A percentile compares a stretch with the other conserved stretches of the same genome.
Conservation (phyloP, 108 stramenopile species). For the Nitzschia palea region DNA sequence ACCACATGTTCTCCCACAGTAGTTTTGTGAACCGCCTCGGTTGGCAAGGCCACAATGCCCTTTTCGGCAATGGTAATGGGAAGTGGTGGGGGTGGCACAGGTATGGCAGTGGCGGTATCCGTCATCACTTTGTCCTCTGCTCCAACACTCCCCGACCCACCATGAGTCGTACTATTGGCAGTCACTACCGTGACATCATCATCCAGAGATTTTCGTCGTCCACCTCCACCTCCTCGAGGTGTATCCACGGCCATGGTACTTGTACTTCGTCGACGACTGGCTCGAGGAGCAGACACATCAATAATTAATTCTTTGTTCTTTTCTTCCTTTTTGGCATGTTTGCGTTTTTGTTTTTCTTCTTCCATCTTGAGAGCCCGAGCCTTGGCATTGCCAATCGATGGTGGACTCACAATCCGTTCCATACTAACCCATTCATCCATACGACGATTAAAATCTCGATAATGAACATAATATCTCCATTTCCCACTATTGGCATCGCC, state of each 20-base stretch:
- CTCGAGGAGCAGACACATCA: conserved; percentile 36
- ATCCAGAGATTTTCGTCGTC: conserved; percentile 22
- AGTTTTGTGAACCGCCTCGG: conserved; percentile 59
- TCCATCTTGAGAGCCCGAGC: conserved; percentile 71
- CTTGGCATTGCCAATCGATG: conserved; percentile 81
- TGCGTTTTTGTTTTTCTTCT: conserved; percentile 48
- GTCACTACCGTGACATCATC: conserved; percentile 27
- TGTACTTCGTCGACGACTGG: conserved; percentile 42
- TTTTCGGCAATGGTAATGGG: conserved; percentile 31
- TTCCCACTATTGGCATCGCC: not conserved
- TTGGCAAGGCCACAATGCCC: conserved; percentile 42
- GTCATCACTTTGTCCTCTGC: conserved; percentile 12
- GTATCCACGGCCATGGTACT: not conserved
- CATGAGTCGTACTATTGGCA: conserved; percentile 13
- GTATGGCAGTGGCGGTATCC: not conserved
- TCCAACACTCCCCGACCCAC: not conserved
- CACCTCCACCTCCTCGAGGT: conserved; percentile 11
- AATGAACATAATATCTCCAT: conserved; percentile 97
- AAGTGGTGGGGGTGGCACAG: not conserved
- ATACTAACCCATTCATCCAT: conserved; percentile 98
- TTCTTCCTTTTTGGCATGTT: conserved; percentile 37
- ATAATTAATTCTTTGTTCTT: conserved; percentile 38
- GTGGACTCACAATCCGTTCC: conserved; percentile 78
- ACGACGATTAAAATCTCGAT: conserved; percentile 94
- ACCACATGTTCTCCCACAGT: conserved; percentile 71